These are phyloP conservation scores for Loxodes magnus DNA, from an alignment of 73 alveolate species.

Conservation along the genomic window DNA sequence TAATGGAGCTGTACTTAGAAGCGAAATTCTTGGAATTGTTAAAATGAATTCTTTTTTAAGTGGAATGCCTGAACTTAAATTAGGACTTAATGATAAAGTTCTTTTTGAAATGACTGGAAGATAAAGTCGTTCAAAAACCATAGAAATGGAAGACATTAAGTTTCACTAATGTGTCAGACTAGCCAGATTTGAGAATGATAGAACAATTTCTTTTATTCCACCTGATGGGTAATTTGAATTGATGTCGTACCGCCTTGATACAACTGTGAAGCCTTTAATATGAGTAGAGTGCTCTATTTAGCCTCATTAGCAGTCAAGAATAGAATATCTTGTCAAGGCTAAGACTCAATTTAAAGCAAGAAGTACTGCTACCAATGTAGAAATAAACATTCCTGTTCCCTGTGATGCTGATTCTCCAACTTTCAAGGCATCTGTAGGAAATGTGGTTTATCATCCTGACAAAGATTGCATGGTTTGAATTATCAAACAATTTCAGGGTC, in stretches of 20 bases:
- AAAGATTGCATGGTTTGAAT: constrained; percentile 88
- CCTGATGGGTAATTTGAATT: constrained; percentile 96
- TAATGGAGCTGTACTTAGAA: constrained; percentile 70
- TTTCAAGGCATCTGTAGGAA: constrained; percentile 25
- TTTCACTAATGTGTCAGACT: background rate
- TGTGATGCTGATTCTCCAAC: constrained; percentile 82
- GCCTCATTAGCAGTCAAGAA: constrained; percentile 18
- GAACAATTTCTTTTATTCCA: constrained; percentile 91
- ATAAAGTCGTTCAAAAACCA: background rate
- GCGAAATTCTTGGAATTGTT: constrained; percentile 74
- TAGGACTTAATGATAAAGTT: constrained; percentile 92
- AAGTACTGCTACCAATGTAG: constrained; percentile 87
- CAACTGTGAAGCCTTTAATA: constrained; percentile 54
- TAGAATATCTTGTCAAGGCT: constrained; percentile 34
- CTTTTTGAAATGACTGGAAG: constrained; percentile 67
- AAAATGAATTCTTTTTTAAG: constrained; percentile 45
- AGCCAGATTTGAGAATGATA: constrained; percentile 66
- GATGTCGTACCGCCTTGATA: constrained; percentile 84
- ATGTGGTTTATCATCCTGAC: constrained; percentile 26
- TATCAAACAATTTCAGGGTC: constrained; percentile 84
- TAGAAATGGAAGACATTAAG: background rate
- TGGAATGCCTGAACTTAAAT: constrained; percentile 83
- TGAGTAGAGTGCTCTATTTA: constrained; percentile 64
- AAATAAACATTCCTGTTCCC: constrained; percentile 90
- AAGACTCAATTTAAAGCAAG: constrained; percentile 80